These are phyloP conservation scores for Amanita rubescens DNA, from an alignment of 768 basidiomycete species.

Conservation along the genomic window DNA sequence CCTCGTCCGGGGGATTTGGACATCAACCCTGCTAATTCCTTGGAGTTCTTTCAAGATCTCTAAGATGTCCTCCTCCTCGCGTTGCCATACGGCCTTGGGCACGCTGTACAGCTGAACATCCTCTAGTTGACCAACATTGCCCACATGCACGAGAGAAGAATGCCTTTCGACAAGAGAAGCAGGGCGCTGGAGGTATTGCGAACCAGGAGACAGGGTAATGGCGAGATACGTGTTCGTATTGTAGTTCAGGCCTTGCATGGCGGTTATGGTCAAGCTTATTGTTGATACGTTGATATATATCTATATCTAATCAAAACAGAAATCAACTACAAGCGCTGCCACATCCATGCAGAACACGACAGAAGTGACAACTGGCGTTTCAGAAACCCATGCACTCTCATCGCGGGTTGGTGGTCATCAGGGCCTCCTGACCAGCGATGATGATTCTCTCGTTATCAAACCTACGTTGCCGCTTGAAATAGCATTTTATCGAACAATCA, in stretches of 20 bases:
- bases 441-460: conserved; percentile 79
- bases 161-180: conserved; percentile 23
- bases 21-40: conserved; percentile 3
- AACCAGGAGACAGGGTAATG: conserved; percentile 30
- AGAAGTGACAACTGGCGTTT: conserved; percentile 9
- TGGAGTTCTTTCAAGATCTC: not conserved
- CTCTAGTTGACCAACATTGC: conserved; percentile 32
- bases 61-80: conserved; percentile 5
- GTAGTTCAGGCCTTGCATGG: conserved; percentile 27
- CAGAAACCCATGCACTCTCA: conserved; percentile 24
- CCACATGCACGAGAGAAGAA: conserved; percentile 29
- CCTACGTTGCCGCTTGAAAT: conserved; percentile 57
- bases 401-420: conserved; percentile 80
- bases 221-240: conserved; percentile 35
- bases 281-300: too few species aligned
- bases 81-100: conserved; percentile 30
- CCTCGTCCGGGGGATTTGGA: conserved; percentile 3
- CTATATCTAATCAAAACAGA: not conserved
- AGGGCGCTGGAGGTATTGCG: conserved; percentile 25
- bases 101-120: conserved; percentile 41
- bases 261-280: not conserved
- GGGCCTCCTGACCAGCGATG: conserved; percentile 62
- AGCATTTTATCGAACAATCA: conserved; percentile 60
- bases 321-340: conserved; percentile 1
- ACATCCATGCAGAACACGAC: not conserved